These are phyloP conservation scores for Aspergillus sp. DNA, from an alignment of 2,329 filamentous ascomycete genomes.

Conservation along the genomic window DNA sequence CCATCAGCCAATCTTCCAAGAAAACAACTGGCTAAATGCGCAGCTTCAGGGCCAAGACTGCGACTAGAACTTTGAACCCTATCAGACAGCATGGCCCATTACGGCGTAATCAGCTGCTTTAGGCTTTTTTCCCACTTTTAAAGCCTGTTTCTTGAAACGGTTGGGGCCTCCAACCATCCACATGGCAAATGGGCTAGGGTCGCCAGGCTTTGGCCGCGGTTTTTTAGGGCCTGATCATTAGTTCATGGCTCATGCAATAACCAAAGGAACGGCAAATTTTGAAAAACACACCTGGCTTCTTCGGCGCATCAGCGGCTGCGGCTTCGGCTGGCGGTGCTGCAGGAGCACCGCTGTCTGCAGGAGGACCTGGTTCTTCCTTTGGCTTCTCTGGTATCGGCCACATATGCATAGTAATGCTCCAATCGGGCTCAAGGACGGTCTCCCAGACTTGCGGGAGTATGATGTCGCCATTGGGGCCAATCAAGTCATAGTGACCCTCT, in stretches of 20 bases:
- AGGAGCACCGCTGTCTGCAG: slow-evolving; percentile 24
- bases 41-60: not conserved
- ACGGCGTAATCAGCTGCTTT: slow-evolving; percentile 29
- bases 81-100: slow-evolving; percentile 34
- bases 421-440: slow-evolving; percentile 75
- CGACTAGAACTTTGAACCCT: slow-evolving; percentile 4
- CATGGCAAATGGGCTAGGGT: slow-evolving; percentile 40
- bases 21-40: not conserved
- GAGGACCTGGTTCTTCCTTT: slow-evolving; percentile 38
- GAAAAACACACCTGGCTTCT: slow-evolving; percentile 35
- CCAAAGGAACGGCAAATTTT: not conserved
- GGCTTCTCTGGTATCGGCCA: slow-evolving; percentile 60
- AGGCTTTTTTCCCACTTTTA: slow-evolving; percentile 51
- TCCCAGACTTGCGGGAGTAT: slow-evolving; percentile 82
- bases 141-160: slow-evolving; percentile 34
- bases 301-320: slow-evolving; percentile 25
- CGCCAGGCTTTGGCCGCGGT: slow-evolving; percentile 22
- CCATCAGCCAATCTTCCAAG: not conserved
- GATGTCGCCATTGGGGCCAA: slow-evolving; percentile 77
- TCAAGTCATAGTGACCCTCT: slow-evolving; percentile 76
- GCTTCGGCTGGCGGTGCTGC: slow-evolving; percentile 15
- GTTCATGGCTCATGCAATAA: not conserved
- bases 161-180: slow-evolving; percentile 45
- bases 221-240: slow-evolving; percentile 33
- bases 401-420: slow-evolving; percentile 68